Base-by-base conservation (phyloP, 192 early-diverging fungal species). In the Ambispora gerdemannii region DNA sequence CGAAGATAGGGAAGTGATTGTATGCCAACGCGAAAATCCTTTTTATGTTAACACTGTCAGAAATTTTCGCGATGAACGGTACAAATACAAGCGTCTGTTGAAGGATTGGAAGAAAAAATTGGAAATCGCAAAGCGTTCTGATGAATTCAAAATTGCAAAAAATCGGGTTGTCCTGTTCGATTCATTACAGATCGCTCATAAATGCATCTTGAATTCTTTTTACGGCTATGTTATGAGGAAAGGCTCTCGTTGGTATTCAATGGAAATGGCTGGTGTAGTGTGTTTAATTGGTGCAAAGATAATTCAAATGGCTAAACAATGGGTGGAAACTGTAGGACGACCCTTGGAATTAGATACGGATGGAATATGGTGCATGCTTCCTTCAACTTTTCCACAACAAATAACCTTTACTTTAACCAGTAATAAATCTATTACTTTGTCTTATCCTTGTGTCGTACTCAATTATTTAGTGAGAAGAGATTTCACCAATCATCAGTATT, bases 161-260 rank as follows among this genome's bases (percentile, higher is more conserved):
- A 96, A 96, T 75, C 87, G 96, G 83, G 92, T 94, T 28, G 90
- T 98, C 32, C 78, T 98, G 22, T 98, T 96, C 71, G 97, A 99
- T 75, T 99, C 97, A 19, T 84, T 99, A 56, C 97, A 99, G 75
- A 75, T 97, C 35, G 97, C 97, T 28, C 97, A 99, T 84, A 99
- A 99, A 83, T 95, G 91, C 77, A 91, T 92, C 79, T 78, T 90
- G 28, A 91, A 92, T 76, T 98, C 95, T 11, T 99, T 97, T 76
- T 98, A 98, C 71, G 97, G 97, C 20, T 99, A 99, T 77, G 97
- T 99, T 13, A 99, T 97, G 97, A 81, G 95, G 66, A 99, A 96
- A 82, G 95, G 95, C 4, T 92, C 95, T 1, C 87, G 97, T 36
- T 99, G 97, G 97, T 94, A 94, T 77, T 97, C 95, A 8, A 89